Conservation (phyloP, 2,329 filamentous ascomycete species). For the Epichloe amarillans region DNA sequence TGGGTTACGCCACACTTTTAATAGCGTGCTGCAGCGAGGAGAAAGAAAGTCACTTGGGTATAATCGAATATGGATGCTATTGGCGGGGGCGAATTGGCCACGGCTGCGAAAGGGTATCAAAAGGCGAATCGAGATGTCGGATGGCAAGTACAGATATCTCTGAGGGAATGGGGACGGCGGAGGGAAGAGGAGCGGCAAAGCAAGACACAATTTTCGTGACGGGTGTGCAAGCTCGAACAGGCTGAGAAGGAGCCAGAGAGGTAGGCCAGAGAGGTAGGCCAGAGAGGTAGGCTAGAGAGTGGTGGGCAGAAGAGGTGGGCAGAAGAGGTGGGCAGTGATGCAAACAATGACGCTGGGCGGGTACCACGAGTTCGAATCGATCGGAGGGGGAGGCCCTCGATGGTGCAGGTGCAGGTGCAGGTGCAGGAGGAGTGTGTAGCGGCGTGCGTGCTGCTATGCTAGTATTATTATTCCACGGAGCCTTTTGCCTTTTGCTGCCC, state of each 20-base stretch:
- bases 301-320: constrained; percentile 1
- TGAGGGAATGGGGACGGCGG: background rate
- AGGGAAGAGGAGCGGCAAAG: background rate
- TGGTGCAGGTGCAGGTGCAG: background rate
- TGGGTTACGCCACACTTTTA: background rate
- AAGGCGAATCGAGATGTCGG: background rate
- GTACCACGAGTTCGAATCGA: constrained; percentile 2
- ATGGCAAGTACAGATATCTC: background rate
- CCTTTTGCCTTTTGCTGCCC: background rate
- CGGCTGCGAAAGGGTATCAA: background rate
- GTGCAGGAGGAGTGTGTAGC: background rate
- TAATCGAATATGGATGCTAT: background rate
- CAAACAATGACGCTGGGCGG: constrained; percentile 4
- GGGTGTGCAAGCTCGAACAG: background rate
- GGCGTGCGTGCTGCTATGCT: background rate
- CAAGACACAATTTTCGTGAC: background rate
- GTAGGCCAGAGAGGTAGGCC: background rate
- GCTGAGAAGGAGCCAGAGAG: background rate
- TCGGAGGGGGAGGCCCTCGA: background rate
- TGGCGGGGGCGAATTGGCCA: background rate
- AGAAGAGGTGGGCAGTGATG: constrained; percentile 5
- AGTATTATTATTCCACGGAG: background rate
- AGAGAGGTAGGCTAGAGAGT: background rate
- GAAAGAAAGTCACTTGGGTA: background rate
- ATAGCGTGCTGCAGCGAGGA: background rate